Evolutionary conservation across 768 basidiomycete genomes (phyloP).

Genomic region (Boletus vermiculosoides): DNA sequence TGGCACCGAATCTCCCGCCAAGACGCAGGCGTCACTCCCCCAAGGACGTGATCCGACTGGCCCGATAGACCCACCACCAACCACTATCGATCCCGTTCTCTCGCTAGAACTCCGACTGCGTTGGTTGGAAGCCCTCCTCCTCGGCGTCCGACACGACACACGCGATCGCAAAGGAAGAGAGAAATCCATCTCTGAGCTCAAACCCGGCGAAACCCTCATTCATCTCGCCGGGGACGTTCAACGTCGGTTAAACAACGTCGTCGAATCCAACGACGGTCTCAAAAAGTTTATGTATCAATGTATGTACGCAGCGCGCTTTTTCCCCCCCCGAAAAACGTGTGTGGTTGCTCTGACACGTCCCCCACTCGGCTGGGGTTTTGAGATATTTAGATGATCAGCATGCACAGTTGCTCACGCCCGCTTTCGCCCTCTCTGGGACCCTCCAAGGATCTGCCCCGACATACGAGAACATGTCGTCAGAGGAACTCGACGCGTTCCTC

Average conservation of each 20-base stretch:
- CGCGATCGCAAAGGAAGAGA: slow-evolving; percentile 41
- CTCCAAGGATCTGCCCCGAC: slow-evolving; percentile 47
- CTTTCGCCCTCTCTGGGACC: slow-evolving; percentile 72
- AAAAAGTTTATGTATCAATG: slow-evolving; percentile 75
- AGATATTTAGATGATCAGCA: slow-evolving; percentile 64
- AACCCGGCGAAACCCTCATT: slow-evolving; percentile 54
- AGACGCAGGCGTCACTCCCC: slow-evolving; percentile 6
- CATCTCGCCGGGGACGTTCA: slow-evolving; percentile 63
- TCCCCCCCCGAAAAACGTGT: background rate
- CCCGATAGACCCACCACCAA: slow-evolving; percentile 1
- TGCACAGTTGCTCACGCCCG: slow-evolving; percentile 68
- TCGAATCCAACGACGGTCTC: slow-evolving; percentile 69
- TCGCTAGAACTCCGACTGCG: slow-evolving; percentile 74
- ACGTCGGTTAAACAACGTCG: slow-evolving; percentile 50
- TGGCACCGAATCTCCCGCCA: slow-evolving; percentile 20
- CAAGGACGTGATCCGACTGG: slow-evolving; percentile 8
- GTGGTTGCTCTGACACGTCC: background rate
- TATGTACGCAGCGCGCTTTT: slow-evolving; percentile 50
- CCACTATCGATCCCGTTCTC: slow-evolving; percentile 57
- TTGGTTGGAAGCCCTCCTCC: slow-evolving; percentile 77
- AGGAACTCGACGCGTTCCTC: slow-evolving; percentile 68
- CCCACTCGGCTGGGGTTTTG: background rate
- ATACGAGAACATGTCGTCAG: slow-evolving; percentile 63
- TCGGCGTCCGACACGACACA: slow-evolving; percentile 56
- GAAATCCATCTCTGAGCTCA: slow-evolving; percentile 37